phyloP scores from a whole-genome alignment of 352 stramenopile species.

The Thalassiosira mediterranea region DNA sequence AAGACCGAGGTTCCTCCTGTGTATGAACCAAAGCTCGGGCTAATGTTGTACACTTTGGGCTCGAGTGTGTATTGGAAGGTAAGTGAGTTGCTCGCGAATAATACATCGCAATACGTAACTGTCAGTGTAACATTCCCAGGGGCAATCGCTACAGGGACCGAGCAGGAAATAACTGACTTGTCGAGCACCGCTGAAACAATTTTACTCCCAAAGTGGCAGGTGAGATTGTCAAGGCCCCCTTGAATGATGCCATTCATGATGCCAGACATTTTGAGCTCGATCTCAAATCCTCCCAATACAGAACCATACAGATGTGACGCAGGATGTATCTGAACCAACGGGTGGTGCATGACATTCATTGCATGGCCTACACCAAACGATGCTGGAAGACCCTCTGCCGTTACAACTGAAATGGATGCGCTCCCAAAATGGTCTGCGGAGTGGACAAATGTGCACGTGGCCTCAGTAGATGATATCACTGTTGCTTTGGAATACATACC shows the following conservation, averaged over 20 bases:
- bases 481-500: not conserved
- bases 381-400: slow-evolving; percentile 14
- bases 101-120: slow-evolving; percentile 1
- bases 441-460: slow-evolving; percentile 15
- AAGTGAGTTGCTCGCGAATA: slow-evolving; percentile 25
- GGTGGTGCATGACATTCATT: slow-evolving; percentile 16
- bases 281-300: slow-evolving; percentile 1
- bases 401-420: slow-evolving; percentile 18
- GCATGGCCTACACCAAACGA: slow-evolving; percentile 10
- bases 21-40: slow-evolving; percentile 7
- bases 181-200: slow-evolving; percentile 4
- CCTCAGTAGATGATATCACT: slow-evolving; percentile 29
- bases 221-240: slow-evolving; percentile 1
- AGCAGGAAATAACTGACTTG: slow-evolving; percentile 2
- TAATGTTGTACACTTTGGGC: slow-evolving; percentile 13
- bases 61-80: slow-evolving; percentile 30
- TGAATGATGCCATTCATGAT: not conserved
- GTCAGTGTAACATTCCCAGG: slow-evolving; percentile 12
- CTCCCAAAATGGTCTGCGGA: slow-evolving; percentile 1
- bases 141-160: not conserved
- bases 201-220: slow-evolving; percentile 25
- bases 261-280: slow-evolving; percentile 30
- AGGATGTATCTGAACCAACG: slow-evolving; percentile 15
- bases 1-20: slow-evolving; percentile 16
- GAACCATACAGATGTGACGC: slow-evolving; percentile 16